Percentiles rank a stretch among this genome's conserved stretches.
These are phyloP conservation scores for Verticillium klebahnii DNA, from an alignment of 2,329 filamentous ascomycete species.

Conservation along the genomic window DNA sequence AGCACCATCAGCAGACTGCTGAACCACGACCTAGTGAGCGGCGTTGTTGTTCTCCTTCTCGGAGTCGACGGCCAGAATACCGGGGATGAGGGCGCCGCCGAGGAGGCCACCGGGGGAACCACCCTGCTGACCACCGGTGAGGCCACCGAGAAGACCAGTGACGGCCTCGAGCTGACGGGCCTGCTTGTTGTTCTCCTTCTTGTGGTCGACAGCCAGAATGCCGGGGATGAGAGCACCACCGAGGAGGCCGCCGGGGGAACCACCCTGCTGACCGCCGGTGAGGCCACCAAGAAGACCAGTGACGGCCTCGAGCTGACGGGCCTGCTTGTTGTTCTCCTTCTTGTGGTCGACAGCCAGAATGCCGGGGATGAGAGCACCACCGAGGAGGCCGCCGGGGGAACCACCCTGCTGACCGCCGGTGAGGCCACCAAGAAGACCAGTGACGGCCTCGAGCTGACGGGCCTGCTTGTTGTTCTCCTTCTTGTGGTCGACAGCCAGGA, in stretches of 20 bases:
- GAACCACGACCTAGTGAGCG: neutral
- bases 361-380: neutral
- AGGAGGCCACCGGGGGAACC: too few species aligned
- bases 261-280: too few species aligned
- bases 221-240: neutral
- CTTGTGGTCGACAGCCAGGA: neutral
- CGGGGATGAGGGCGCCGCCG: too few species aligned
- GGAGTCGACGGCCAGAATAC: neutral
- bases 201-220: neutral
- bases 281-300: too few species aligned
- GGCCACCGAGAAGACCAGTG: too few species aligned
- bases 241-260: too few species aligned
- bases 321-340: neutral
- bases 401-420: neutral
- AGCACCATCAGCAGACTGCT: neutral
- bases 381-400: neutral
- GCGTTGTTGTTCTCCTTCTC: neutral
- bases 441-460: too few species aligned
- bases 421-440: neutral
- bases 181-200: neutral
- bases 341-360: neutral
- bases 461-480: neutral
- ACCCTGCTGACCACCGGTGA: too few species aligned
- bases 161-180: too few species aligned
- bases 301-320: too few species aligned